Evolutionary conservation across 495 filamentous ascomycete species (phyloP).

Genomic region (Penicillium longicatenatum): DNA sequence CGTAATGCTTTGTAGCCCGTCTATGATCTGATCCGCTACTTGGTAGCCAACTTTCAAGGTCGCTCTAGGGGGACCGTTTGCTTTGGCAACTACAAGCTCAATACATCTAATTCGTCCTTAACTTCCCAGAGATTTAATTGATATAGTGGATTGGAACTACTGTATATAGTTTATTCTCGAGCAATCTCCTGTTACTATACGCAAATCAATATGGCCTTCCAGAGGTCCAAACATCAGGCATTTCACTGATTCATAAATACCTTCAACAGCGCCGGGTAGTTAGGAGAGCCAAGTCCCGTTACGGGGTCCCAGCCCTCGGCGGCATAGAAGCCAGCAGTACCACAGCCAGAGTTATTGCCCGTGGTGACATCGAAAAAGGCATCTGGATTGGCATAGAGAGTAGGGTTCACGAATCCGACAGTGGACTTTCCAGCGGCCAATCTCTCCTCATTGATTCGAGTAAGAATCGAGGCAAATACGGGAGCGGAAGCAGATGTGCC

Average conservation of each 20-base stretch:
- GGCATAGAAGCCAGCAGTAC: constrained; percentile 54
- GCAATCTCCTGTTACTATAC: neutral
- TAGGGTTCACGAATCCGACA: constrained; percentile 63
- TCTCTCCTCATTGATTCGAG: constrained; percentile 64
- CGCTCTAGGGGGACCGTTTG: too few relatives aligned
- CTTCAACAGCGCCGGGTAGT: constrained; percentile 52
- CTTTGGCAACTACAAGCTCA: too few relatives aligned
- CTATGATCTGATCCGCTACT: too few relatives aligned
- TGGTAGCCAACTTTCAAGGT: too few relatives aligned
- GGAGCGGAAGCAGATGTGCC: constrained; percentile 64
- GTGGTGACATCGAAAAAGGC: constrained; percentile 62
- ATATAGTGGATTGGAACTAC: neutral
- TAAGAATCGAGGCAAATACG: constrained; percentile 58
- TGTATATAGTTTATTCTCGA: neutral
- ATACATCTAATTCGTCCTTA: too few relatives aligned
- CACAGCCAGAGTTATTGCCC: constrained; percentile 62
- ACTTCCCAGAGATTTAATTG: too few relatives aligned
- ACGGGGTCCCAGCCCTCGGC: constrained; percentile 64
- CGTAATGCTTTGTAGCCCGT: too few relatives aligned
- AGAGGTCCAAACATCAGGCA: neutral
- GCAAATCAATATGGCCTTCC: neutral
- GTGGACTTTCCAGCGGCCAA: constrained; percentile 55
- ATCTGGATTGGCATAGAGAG: constrained; percentile 61
- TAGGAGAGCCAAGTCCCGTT: constrained; percentile 61
- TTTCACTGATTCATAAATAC: constrained; percentile 37